Conservation (phyloP, 345 rosid genomes). For the Turnera subulata region DNA sequence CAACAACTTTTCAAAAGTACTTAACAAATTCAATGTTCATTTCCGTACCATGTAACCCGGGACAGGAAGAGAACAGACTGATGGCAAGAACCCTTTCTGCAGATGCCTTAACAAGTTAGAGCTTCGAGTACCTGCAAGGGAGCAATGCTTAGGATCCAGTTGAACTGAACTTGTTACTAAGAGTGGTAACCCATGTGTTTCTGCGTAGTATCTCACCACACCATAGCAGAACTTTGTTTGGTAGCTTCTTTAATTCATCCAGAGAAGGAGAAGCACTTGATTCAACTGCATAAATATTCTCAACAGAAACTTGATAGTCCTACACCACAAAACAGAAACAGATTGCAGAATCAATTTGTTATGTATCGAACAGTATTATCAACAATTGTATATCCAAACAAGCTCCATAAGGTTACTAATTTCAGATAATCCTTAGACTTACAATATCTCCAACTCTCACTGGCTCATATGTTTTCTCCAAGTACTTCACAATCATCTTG, state of each 20-base stretch:
- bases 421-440: constrained; percentile 4
- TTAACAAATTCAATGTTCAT: too few relatives aligned
- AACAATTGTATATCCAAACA: too few relatives aligned
- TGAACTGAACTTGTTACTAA: too few relatives aligned
- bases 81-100: constrained; percentile 67
- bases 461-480: constrained; percentile 70
- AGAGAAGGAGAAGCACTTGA: constrained; percentile 47
- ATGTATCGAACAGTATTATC: too few relatives aligned
- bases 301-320: constrained; percentile 64
- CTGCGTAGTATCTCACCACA: too few relatives aligned
- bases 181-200: too few relatives aligned
- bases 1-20: too few relatives aligned
- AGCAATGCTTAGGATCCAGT: too few relatives aligned
- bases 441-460: constrained; percentile 66
- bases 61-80: constrained; percentile 63
- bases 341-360: not conserved
- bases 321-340: constrained; percentile 14
- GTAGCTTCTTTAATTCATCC: constrained; percentile 58
- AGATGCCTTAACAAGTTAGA: constrained; percentile 63
- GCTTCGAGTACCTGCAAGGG: constrained; percentile 44
- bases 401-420: too few relatives aligned
- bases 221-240: constrained; percentile 73
- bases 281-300: constrained; percentile 54
- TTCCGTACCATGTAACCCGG: constrained; percentile 70
- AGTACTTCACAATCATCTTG: constrained; percentile 62